Base-by-base conservation (phyloP, 148 eudicot genomes). In the Suaeda aralocaspica region DNA sequence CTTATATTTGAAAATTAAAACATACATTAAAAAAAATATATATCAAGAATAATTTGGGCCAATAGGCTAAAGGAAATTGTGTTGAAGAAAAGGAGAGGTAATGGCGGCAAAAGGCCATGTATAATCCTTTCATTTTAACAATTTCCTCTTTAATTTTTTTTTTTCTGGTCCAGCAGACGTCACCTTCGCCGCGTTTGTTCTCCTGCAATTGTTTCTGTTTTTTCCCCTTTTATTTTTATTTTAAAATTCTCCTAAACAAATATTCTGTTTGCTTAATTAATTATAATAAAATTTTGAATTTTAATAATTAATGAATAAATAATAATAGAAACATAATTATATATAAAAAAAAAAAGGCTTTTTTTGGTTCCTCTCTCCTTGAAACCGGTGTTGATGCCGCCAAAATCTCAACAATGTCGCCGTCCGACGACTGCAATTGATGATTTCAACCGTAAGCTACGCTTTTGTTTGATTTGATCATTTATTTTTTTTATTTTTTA, bases 381-480 rank as follows among this genome's bases (percentile, higher is more conserved):
- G 45, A 31, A 11, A 26, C 67, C 74, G 77, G 78, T 62, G 83
- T 81, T 72, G 81, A 71, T 85, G 80, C 89, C 86, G 84, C 81
- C 80, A 53, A 72, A 78, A 63, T 81, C 81, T 75, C 82, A 70
- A 72, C 89, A 85, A 78, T 85, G 84, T 79, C 80, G 85, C 82
- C 79, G 52, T 73, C 79, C 76, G 75, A 78, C 55, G 70, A 36
- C 76, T 60, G 34, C 67, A 46, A 46, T 73, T 76, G 52, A 82
- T 50, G 63, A 59, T 76, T 63, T 48, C 63, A 53, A 28, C 53
- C 82, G 78, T 65, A 79, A 76, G 76, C 74, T 18, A 75, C 79
- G 65, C 79, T 62, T 42, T 39, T 59, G 24, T 59, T 59, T 39
- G 30, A 14, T 60, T 26, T 46, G 39, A n/a, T 74, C 44, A 11